Conservation (phyloP, 1,284 basidiomycete species). For the Fistulina hepatica region DNA sequence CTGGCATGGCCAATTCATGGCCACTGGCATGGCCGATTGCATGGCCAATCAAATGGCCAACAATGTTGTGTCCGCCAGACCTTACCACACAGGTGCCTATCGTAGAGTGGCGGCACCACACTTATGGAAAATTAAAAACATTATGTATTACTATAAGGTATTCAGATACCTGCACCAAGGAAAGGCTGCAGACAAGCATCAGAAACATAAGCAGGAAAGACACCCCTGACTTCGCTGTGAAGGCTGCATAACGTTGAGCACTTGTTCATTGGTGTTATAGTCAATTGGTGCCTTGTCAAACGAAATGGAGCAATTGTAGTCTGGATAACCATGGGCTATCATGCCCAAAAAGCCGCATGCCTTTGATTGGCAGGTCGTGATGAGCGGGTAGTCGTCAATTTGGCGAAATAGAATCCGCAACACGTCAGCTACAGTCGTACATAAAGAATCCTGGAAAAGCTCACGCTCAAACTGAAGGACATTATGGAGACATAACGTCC, state of each 20-base stretch:
- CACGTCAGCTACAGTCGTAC: constrained; percentile 3
- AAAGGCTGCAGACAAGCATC: constrained; percentile 43
- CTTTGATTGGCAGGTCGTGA: constrained; percentile 58
- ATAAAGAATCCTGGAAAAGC: constrained; percentile 17
- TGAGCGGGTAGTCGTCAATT: constrained; percentile 89
- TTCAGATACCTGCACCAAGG: constrained; percentile 87
- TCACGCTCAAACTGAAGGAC: constrained; percentile 67
- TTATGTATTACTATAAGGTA: too few relatives aligned
- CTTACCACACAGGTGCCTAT: too few relatives aligned
- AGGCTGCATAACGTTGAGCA: constrained; percentile 41
- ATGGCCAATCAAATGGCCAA: too few relatives aligned
- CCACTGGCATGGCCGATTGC: too few relatives aligned
- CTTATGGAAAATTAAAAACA: too few relatives aligned
- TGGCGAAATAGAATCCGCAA: constrained; percentile 71
- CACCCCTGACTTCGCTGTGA: constrained; percentile 33
- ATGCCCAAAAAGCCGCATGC: constrained; percentile 66
- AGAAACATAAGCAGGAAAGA: constrained; percentile 3
- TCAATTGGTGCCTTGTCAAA: constrained; percentile 83
- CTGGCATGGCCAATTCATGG: too few relatives aligned
- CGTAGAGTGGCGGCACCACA: too few relatives aligned
- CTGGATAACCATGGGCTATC: constrained; percentile 77
- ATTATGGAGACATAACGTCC: constrained; percentile 73
- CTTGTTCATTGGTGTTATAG: constrained; percentile 54
- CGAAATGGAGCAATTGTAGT: constrained; percentile 89
- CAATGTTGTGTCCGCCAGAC: too few relatives aligned